A percentile compares a stretch with the other conserved stretches of the same genome.
phyloP scores from a whole-genome alignment of 257 asterid species.

The Nicotiana attenuata region DNA sequence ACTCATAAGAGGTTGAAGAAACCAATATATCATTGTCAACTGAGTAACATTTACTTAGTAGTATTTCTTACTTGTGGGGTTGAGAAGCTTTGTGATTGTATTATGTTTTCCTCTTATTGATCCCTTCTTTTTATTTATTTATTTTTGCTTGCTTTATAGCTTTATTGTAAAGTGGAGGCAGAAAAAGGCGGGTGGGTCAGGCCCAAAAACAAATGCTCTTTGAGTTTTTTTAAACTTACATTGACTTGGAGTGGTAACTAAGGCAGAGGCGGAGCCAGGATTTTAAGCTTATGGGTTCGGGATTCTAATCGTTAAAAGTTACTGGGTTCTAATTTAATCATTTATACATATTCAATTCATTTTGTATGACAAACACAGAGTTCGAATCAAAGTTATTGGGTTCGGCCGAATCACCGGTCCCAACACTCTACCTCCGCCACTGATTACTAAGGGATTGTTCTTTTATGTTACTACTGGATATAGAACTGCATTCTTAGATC shows the following conservation, averaged over 20 bases:
- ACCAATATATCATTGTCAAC: constrained; percentile 36
- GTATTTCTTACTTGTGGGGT: constrained; percentile 52
- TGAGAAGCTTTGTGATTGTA: constrained; percentile 24
- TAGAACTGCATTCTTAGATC: constrained; percentile 5
- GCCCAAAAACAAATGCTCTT: constrained; percentile 47
- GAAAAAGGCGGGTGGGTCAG: constrained; percentile 55
- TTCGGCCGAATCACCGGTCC: too few species aligned
- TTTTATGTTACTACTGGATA: constrained; percentile 11
- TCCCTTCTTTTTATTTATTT: constrained; percentile 14
- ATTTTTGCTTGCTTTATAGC: constrained; percentile 51
- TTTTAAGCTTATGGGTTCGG: too few species aligned
- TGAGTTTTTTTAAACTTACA: constrained; percentile 33
- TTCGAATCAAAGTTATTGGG: too few species aligned
- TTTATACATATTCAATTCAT: too few species aligned
- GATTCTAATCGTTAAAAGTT: too few species aligned
- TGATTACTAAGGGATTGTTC: background rate
- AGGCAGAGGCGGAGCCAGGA: too few species aligned
- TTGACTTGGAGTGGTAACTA: constrained; percentile 29
- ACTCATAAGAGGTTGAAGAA: constrained; percentile 33
- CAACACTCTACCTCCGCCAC: too few species aligned
- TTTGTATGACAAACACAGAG: too few species aligned
- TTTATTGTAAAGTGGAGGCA: constrained; percentile 58
- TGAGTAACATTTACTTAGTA: constrained; percentile 9
- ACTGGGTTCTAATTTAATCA: too few species aligned
- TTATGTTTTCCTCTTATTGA: constrained; percentile 19